A percentile compares a stretch with the other conserved stretches of the same genome.
These are phyloP conservation scores for Pisolithus tinctorius DNA, from an alignment of 768 basidiomycete species.

Conservation along the genomic window DNA sequence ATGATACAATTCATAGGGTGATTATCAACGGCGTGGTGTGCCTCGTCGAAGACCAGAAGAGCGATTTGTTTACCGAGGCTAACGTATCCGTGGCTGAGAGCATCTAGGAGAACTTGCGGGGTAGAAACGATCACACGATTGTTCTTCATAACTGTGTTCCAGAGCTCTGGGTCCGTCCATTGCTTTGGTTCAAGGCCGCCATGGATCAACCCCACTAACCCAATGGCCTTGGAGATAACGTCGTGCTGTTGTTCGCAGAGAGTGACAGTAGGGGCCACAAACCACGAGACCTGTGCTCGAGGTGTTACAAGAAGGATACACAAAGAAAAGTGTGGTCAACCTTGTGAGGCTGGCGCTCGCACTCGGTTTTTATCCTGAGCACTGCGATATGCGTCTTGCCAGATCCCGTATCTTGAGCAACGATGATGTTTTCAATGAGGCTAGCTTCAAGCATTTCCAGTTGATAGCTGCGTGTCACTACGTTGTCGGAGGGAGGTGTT, in stretches of 20 bases:
- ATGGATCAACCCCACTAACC: constrained; percentile 62
- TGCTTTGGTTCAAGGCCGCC: constrained; percentile 68
- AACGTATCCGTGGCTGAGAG: constrained; percentile 66
- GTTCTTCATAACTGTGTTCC: constrained; percentile 47
- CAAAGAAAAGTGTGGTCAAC: constrained; percentile 27
- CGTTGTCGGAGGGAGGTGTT: not conserved
- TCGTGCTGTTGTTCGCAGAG: constrained; percentile 62
- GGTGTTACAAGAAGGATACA: not conserved
- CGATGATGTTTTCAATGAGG: constrained; percentile 57
- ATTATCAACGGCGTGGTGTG: constrained; percentile 68
- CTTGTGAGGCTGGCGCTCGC: constrained; percentile 54
- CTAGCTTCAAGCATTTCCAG: constrained; percentile 77
- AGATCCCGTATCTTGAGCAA: constrained; percentile 73
- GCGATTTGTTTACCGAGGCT: constrained; percentile 54
- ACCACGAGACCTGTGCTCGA: constrained; percentile 60
- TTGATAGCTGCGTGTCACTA: constrained; percentile 53
- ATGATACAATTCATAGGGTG: constrained; percentile 77
- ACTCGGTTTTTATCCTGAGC: constrained; percentile 62
- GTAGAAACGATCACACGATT: constrained; percentile 68
- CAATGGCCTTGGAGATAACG: constrained; percentile 51
- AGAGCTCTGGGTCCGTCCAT: constrained; percentile 59
- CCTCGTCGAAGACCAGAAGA: constrained; percentile 73
- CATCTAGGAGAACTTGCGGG: constrained; percentile 73
- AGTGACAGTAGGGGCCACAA: constrained; percentile 71
- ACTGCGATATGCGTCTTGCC: constrained; percentile 79